Conservation (phyloP, 768 basidiomycete genomes). For the Auricularia sp. region DNA sequence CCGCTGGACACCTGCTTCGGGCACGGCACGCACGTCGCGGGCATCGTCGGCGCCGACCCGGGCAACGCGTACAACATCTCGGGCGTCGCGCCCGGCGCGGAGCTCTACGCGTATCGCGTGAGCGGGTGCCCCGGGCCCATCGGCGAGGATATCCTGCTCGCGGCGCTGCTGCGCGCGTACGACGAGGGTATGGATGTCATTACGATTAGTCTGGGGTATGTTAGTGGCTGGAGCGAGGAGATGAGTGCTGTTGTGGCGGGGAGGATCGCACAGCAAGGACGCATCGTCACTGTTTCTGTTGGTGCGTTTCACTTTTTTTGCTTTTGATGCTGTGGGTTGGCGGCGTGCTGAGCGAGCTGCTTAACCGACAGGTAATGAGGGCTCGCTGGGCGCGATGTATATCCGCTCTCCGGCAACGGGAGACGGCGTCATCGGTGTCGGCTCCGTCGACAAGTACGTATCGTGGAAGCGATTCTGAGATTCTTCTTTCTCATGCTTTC, state of each 20-base stretch:
- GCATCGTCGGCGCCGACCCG: constrained; percentile 20
- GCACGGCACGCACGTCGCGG: constrained; percentile 7
- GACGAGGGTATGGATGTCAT: constrained; percentile 25
- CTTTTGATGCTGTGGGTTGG: too few relatives aligned
- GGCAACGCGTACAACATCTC: constrained; percentile 25
- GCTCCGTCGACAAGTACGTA: constrained; percentile 15
- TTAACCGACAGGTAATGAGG: neutral
- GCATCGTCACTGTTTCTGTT: constrained; percentile 4
- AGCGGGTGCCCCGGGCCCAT: constrained; percentile 12
- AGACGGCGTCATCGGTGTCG: constrained; percentile 3
- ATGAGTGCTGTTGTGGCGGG: constrained; percentile 2
- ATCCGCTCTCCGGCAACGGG: neutral
- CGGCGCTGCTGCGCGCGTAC: constrained; percentile 7
- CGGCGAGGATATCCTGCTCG: constrained; percentile 11
- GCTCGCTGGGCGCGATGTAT: neutral
- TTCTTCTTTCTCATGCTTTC: neutral
- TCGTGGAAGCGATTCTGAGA: constrained; percentile 15
- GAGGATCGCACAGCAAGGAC: constrained; percentile 1
- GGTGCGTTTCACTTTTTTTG: neutral
- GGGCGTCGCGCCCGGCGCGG: constrained; percentile 28
- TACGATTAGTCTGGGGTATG: constrained; percentile 24
- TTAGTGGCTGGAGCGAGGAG: constrained; percentile 8
- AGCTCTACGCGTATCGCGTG: constrained; percentile 17
- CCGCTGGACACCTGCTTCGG: constrained; percentile 7
- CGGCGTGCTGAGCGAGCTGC: too few relatives aligned